phyloP scores from a whole-genome alignment of 78 protist genomes.

The Andalucia godoyi region DNA sequence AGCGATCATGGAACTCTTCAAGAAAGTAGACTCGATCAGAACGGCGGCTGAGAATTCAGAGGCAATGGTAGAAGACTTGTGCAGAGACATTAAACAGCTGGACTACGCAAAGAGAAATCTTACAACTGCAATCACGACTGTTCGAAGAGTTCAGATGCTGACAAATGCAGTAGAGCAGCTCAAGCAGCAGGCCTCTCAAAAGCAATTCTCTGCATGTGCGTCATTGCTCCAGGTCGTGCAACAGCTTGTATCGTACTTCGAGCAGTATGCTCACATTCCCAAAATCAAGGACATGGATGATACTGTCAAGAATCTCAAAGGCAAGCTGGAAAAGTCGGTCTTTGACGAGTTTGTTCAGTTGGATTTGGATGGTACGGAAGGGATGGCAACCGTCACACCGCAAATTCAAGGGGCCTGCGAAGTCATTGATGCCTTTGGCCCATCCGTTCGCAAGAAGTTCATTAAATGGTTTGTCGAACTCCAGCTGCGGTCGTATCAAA shows the following conservation, averaged over 20 bases:
- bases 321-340: no score
- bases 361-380: neutral
- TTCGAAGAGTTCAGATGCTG: constrained; percentile 57
- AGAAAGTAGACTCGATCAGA: constrained; percentile 47
- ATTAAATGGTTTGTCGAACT: neutral
- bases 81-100: constrained; percentile 65
- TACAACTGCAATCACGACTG: constrained; percentile 51
- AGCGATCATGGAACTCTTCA: constrained; percentile 40
- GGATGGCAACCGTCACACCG: no score
- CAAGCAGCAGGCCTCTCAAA: neutral
- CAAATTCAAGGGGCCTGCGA: constrained; percentile 6
- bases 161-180: neutral
- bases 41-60: constrained; percentile 59
- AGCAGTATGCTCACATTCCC: neutral
- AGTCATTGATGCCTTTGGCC: constrained; percentile 13
- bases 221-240: neutral
- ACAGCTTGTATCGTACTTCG: neutral
- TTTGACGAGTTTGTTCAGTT: neutral
- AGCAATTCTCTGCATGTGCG: neutral
- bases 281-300: constrained; percentile 3
- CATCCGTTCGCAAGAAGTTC: neutral
- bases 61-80: constrained; percentile 65
- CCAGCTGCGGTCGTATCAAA: neutral
- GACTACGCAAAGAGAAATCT: constrained; percentile 78
- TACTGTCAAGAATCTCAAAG: neutral